Base-by-base conservation (phyloP, 1,284 basidiomycete species). In the Earliella scabrosa region DNA sequence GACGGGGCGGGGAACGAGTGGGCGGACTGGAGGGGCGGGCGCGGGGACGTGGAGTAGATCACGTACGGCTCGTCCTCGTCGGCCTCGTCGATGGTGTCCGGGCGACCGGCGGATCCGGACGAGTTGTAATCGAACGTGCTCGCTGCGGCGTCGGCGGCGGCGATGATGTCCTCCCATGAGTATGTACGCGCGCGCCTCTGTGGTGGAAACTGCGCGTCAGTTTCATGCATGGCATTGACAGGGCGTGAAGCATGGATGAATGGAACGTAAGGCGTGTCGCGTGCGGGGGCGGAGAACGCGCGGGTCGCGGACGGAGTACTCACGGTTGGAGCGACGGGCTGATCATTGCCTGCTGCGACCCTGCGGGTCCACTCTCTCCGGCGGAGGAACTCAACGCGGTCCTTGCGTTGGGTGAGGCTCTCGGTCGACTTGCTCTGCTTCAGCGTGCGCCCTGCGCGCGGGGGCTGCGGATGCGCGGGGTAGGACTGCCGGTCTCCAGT, bases 291-390 rank as follows among this genome's bases (percentile, higher is more conserved):
- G 35, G 8, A 4, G 41, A 43, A 52, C 29, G 39, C 44, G 53
- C 27, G 29, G 13, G 26, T 38, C 36, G 39, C 27, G 26, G 21
- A 36, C 27, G 45, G 45, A 5, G 49, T n/a, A 62, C 60, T 59
- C 36, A 62, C 60, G 49, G 56, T 29, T 52, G 46, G 49, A 32
- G 58, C 51, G 34, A 23, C 24, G 18, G 64, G 63, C 39, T 65
- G 63, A 53, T 69, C 64, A 45, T 68, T 63, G 70, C 71, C 68
- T 36, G 67, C 68, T 18, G 65, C 61, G 52, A 71, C 69, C 21
- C 71, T 54, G 49, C 68, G 67, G 40, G 71, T 69, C 66, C 68
- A 71, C 58, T 71, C 71, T 45, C 70, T 65, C 44, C 63, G 66
- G 39, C 70, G 70, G 26, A 73, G 59, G 54, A 74, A 72, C 59